Evolutionary conservation across 108 stramenopile species (phyloP).

Genomic region (Skeletonema tropicum): DNA sequence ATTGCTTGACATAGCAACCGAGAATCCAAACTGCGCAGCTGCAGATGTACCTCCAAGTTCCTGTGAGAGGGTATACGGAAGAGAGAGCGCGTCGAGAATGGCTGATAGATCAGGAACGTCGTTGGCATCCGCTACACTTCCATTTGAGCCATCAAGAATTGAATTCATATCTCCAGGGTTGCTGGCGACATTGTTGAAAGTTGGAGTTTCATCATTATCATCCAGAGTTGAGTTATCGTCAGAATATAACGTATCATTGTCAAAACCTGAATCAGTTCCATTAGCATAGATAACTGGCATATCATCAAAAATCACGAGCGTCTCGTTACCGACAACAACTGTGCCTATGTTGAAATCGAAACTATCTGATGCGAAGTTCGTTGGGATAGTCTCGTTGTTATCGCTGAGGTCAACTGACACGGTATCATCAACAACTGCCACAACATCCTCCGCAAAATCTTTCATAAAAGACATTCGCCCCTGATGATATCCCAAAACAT

Average conservation of each 20-base stretch:
- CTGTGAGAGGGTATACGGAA: not conserved
- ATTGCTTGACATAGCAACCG: not conserved
- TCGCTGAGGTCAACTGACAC: not conserved
- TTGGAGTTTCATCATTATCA: too few species aligned
- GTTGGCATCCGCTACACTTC: not conserved
- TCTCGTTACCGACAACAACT: too few species aligned
- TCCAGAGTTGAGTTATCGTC: too few species aligned
- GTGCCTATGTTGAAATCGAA: not conserved
- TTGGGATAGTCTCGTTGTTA: not conserved
- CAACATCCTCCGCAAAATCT: too few species aligned
- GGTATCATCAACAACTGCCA: too few species aligned
- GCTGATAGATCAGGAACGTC: not conserved
- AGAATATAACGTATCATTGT: too few species aligned
- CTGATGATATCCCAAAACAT: conserved; percentile 48
- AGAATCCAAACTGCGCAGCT: not conserved
- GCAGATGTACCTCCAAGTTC: not conserved
- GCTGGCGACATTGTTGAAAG: too few species aligned
- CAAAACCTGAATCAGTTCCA: too few species aligned
- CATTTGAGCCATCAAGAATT: not conserved
- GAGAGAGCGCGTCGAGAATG: not conserved
- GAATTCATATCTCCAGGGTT: not conserved
- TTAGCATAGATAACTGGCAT: too few species aligned
- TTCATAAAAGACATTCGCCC: conserved; percentile 31
- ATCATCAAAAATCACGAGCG: too few species aligned
- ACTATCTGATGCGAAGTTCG: not conserved